Evolutionary conservation across 2,329 filamentous ascomycete species (phyloP).

Genomic region (Pestalotiopsis sp.): DNA sequence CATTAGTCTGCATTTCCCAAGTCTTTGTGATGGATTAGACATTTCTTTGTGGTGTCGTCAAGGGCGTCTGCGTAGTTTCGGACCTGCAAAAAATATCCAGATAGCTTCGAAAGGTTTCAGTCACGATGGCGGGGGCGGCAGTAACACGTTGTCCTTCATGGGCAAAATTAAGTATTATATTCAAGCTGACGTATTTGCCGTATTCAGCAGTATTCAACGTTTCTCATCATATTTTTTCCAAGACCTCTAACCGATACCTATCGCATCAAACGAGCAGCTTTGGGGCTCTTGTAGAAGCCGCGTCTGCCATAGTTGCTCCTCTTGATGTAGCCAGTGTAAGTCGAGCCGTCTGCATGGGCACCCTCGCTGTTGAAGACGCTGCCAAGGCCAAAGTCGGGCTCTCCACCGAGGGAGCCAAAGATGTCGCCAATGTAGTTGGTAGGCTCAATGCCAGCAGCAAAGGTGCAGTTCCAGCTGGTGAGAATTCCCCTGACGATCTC

Average conservation of each 20-base stretch:
- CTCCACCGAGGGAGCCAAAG: conserved; percentile 67
- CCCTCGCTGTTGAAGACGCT: conserved; percentile 21
- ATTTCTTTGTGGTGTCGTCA: not conserved
- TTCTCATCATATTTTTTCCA: not conserved
- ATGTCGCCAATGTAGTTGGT: conserved; percentile 73
- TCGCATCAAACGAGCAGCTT: not conserved
- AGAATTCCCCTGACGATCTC: conserved; percentile 67
- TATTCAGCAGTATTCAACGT: not conserved
- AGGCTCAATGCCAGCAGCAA: conserved; percentile 56
- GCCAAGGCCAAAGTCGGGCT: conserved; percentile 65
- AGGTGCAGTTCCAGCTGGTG: conserved; percentile 60
- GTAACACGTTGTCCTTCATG: too few species aligned
- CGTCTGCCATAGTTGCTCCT: conserved; percentile 6
- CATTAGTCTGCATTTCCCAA: not conserved
- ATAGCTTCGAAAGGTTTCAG: not conserved
- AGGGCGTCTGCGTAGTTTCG: too few species aligned
- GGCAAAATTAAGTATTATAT: not conserved
- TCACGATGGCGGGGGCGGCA: too few species aligned
- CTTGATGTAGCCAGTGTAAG: conserved; percentile 9
- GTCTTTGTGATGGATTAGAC: not conserved
- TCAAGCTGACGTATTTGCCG: not conserved
- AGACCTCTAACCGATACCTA: not conserved
- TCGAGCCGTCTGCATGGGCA: not conserved
- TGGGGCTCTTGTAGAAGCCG: conserved; percentile 6
- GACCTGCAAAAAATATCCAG: too few species aligned